Conservation (phyloP, 2,329 filamentous ascomycete genomes). For the Botryotinia narcissicola region DNA sequence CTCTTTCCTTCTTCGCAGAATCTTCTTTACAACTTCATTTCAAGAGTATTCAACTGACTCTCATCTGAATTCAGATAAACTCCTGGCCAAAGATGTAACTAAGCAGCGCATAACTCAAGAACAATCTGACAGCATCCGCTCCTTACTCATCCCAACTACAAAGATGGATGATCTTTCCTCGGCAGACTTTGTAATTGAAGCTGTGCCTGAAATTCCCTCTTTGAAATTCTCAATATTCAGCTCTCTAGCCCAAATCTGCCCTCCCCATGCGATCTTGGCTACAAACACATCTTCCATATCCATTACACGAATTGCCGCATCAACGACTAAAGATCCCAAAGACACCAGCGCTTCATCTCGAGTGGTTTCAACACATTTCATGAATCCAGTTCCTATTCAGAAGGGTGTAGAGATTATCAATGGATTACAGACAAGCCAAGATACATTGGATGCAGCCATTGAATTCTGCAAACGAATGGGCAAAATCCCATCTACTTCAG, state of each 20-base stretch:
- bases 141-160: constrained; percentile 66
- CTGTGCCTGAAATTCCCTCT: constrained; percentile 85
- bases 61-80: constrained; percentile 62
- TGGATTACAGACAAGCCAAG: constrained; percentile 82
- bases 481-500: constrained; percentile 83
- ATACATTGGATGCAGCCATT: constrained; percentile 78
- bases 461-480: constrained; percentile 89
- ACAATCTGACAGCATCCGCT: constrained; percentile 70
- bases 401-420: constrained; percentile 98
- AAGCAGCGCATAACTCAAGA: constrained; percentile 84
- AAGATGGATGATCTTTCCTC: constrained; percentile 72
- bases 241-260: constrained; percentile 75
- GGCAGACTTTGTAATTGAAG: constrained; percentile 98
- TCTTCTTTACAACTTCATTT: neutral
- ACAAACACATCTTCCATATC: constrained; percentile 99
- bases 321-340: constrained; percentile 73
- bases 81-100: constrained; percentile 86
- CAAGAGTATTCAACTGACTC: constrained; percentile 1
- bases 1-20: neutral
- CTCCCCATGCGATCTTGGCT: constrained; percentile 82
- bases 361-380: constrained; percentile 95
- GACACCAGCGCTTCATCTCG: constrained; percentile 80
- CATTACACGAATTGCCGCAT: constrained; percentile 91
- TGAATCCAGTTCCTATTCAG: constrained; percentile 97
- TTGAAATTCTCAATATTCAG: constrained; percentile 88